Evolutionary conservation across 179 eudicot species (phyloP), one percentile per base, ranked within the genome.

Genomic region (Beta macrorhiza): DNA sequence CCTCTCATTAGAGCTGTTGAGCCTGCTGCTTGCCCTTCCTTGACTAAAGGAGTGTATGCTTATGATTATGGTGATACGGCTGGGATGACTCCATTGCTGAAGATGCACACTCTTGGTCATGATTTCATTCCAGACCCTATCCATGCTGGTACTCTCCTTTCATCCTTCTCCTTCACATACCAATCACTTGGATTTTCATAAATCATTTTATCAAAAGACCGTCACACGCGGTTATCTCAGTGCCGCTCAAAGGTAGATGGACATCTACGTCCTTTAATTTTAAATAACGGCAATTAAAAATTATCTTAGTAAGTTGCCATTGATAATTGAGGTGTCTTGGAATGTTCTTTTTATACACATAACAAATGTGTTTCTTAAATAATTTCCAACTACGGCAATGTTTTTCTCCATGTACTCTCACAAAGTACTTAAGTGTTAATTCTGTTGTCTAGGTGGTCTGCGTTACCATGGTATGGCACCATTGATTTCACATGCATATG

Each of bases 401-500:
- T 47, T 4, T 42, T 42, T 61, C 77, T 58, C 5, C 3, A 8
- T 15, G 17, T 32, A 71, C 7, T 71, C 13, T 47, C 11, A 67
- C 72, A 57, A 42, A 45, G 22, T 8, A 44, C 59, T 59, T n/a
- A 13, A 47, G 73, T 12, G 13, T 47, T 67, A 44, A n/a, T 58
- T 68, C 42, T 78, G 42, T 77, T 80, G 72, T 71, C 52, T 77
- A 95, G 99, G 99, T 75, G 99, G 99, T 58, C 81, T 96, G 80
- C 95, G 98, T 25, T 96, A 94, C 84, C 99, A 96, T 82, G 99
- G 99, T 13, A 94, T 96, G 99, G 91, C 97, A 45, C 99, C 99
- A 32, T 61, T 96, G 88, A 92, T 96, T 85, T 96, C 99, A 49
- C 99, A 96, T 75, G 91, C 93, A 9, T 90, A 92, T 77, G 99